phyloP scores from a whole-genome alignment of 2,329 filamentous ascomycete species.

The Fonsecaea monophora region DNA sequence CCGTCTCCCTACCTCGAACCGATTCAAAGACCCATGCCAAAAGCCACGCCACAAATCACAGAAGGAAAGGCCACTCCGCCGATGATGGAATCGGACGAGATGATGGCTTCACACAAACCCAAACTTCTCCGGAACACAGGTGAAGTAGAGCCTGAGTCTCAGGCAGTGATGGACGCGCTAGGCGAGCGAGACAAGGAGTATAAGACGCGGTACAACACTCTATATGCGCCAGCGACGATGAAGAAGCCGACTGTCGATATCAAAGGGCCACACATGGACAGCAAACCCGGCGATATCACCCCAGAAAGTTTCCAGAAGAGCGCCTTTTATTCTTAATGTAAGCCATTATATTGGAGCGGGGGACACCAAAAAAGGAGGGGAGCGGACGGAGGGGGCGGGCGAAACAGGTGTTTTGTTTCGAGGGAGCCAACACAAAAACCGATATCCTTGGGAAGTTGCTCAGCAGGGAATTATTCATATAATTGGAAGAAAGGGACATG shows the following conservation, averaged over 20 bases:
- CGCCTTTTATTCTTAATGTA: conserved; percentile 66
- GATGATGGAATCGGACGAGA: neutral
- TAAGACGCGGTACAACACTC: neutral
- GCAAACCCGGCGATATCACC: conserved; percentile 69
- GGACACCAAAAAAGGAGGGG: neutral
- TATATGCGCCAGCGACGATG: neutral
- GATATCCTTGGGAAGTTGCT: neutral
- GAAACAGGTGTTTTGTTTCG: neutral
- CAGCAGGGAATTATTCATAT: conserved; percentile 3
- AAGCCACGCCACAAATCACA: conserved; percentile 52
- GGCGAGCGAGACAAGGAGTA: conserved; percentile 24
- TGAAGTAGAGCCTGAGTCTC: neutral
- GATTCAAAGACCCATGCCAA: conserved; percentile 61
- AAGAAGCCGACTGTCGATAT: conserved; percentile 12
- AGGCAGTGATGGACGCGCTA: conserved; percentile 2
- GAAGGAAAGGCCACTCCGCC: conserved; percentile 19
- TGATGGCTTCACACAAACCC: neutral
- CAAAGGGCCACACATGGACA: conserved; percentile 57
- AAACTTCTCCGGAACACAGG: neutral
- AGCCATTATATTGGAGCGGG: neutral
- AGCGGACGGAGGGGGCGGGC: neutral
- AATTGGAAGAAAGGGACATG: neutral
- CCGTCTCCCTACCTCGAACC: conserved; percentile 88
- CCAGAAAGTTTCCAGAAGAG: conserved; percentile 76
- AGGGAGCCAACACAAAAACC: neutral